These are phyloP conservation scores for Saururus chinensis DNA, from an alignment of 164 flowering plant genomes.

Conservation along the genomic window DNA sequence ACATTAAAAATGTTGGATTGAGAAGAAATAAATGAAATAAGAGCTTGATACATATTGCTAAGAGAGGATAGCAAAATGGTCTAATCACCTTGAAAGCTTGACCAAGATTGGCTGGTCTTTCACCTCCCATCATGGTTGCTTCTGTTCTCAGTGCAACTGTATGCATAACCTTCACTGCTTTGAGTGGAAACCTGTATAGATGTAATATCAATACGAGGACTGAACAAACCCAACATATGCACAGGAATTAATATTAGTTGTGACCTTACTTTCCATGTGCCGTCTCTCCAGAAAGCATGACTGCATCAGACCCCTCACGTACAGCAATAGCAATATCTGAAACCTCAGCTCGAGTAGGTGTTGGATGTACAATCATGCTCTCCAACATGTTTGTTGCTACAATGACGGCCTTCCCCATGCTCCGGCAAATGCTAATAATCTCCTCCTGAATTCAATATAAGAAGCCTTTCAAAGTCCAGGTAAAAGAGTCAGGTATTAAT, in stretches of 20 bases:
- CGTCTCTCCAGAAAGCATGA: slow-evolving; percentile 95
- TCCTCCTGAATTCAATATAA: slow-evolving; percentile 46
- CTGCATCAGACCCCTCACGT: slow-evolving; percentile 86
- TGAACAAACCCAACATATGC: background rate
- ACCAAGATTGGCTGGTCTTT: slow-evolving; percentile 63
- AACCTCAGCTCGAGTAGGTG: slow-evolving; percentile 91
- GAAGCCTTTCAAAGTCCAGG: background rate
- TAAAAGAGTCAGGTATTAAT: background rate
- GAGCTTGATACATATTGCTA: background rate
- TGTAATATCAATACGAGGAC: background rate
- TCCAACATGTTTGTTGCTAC: slow-evolving; percentile 94
- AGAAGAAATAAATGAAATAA: background rate
- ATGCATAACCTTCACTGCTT: slow-evolving; percentile 95
- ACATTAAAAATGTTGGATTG: too few relatives aligned
- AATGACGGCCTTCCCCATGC: slow-evolving; percentile 88
- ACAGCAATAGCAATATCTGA: slow-evolving; percentile 93
- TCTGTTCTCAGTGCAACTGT: slow-evolving; percentile 90
- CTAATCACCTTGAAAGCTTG: slow-evolving; percentile 69
- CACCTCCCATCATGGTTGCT: slow-evolving; percentile 49
- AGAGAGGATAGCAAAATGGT: background rate
- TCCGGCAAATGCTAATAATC: slow-evolving; percentile 68
- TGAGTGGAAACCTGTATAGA: slow-evolving; percentile 76
- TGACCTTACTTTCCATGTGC: slow-evolving; percentile 85
- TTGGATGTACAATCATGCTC: slow-evolving; percentile 92
- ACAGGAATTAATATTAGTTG: background rate